Evolutionary conservation across 2,329 filamentous ascomycete species (phyloP).

Genomic region (Hawksworthiomyces lignivorus): DNA sequence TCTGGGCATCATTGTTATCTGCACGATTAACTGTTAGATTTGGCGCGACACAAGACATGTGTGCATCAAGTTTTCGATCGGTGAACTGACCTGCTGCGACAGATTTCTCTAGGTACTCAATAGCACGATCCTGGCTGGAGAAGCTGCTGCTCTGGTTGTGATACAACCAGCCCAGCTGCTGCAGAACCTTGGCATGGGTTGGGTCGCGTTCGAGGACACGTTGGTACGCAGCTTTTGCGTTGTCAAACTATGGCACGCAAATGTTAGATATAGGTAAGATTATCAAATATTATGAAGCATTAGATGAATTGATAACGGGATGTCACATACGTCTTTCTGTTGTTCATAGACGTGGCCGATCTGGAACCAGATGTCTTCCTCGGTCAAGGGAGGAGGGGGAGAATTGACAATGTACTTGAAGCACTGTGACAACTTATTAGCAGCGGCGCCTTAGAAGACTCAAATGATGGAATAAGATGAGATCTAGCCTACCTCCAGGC

Average conservation of each 20-base stretch:
- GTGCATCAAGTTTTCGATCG: no score
- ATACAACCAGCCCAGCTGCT: conserved; percentile 95
- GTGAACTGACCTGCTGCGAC: conserved; percentile 78
- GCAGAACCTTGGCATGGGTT: conserved; percentile 93
- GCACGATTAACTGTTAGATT: no score
- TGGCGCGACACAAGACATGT: no score
- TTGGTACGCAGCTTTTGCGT: conserved; percentile 84
- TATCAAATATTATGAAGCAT: neutral
- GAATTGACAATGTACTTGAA: conserved; percentile 97
- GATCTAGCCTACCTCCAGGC: conserved; percentile 66
- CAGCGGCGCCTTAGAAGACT: neutral
- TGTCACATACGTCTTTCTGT: conserved; percentile 80
- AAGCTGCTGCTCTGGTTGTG: conserved; percentile 93
- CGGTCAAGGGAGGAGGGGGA: conserved; percentile 82
- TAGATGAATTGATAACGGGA: neutral
- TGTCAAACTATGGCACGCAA: conserved; percentile 62
- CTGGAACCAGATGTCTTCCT: conserved; percentile 99
- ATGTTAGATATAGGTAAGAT: conserved; percentile 5
- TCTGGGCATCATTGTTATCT: conserved; percentile 94
- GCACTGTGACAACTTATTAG: conserved; percentile 53
- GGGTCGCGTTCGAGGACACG: conserved; percentile 91
- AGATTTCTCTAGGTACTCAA: conserved; percentile 95
- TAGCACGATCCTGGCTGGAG: conserved; percentile 87
- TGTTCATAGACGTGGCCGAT: conserved; percentile 98
- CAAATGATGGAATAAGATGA: conserved; percentile 3